These are phyloP conservation scores for Pleurotus citrinopileatus DNA, from an alignment of 768 basidiomycete species.

Conservation along the genomic window DNA sequence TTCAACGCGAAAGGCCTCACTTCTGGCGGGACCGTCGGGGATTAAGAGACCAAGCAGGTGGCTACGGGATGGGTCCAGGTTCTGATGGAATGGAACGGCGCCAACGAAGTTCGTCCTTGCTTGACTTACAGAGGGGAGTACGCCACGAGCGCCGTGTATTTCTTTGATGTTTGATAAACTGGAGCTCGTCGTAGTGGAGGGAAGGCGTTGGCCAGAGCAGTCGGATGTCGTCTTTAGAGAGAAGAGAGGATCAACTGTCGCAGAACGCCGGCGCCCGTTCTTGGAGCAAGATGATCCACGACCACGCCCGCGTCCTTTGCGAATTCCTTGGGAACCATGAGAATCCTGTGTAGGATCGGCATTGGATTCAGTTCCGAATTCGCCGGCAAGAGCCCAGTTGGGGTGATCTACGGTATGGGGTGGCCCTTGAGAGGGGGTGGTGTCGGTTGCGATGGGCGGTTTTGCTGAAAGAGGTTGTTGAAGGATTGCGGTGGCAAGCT, in stretches of 20 bases:
- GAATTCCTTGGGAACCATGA: background rate
- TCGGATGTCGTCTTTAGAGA: too few relatives aligned
- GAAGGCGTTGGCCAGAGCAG: too few relatives aligned
- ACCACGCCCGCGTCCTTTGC: background rate
- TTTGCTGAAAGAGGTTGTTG: constrained; percentile 24
- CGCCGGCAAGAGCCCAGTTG: constrained; percentile 34
- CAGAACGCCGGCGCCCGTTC: too few relatives aligned
- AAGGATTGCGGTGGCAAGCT: constrained; percentile 30
- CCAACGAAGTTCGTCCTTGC: too few relatives aligned
- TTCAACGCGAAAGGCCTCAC: too few relatives aligned
- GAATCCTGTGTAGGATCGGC: too few relatives aligned
- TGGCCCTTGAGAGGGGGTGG: background rate
- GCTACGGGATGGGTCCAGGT: background rate
- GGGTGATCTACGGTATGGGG: constrained; percentile 27
- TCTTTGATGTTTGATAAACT: too few relatives aligned
- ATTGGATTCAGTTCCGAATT: constrained; percentile 1
- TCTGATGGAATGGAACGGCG: too few relatives aligned
- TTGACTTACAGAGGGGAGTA: too few relatives aligned
- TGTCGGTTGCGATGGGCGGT: constrained; percentile 2
- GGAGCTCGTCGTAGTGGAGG: too few relatives aligned
- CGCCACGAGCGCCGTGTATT: too few relatives aligned
- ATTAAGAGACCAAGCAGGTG: background rate
- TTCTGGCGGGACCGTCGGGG: background rate
- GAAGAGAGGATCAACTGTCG: too few relatives aligned
- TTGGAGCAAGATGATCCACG: background rate